Base-by-base conservation (phyloP, 2,329 filamentous ascomycete genomes). In the Neophaeococcomyces aloes region DNA sequence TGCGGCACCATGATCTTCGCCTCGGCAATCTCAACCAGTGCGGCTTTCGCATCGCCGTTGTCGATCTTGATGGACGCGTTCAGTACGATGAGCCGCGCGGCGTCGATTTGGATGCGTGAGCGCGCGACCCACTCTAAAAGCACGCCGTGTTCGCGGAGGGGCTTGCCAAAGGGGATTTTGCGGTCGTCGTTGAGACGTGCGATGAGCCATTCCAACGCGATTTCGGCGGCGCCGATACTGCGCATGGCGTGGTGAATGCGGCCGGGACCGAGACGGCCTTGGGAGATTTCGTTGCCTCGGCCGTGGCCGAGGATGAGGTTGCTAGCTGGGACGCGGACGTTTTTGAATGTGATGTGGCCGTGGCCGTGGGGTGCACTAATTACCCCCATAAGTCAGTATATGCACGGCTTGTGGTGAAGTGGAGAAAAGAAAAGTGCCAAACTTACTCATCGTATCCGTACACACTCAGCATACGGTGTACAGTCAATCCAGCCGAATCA, bases 161-260 rank as follows among this genome's bases (percentile, higher is more conserved):
- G 61, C 72, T 74, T 14, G 86, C 88, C 51, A 95, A 70, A 18
- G 89, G 89, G 2, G 89, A 95, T 87, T 74, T 95, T 95, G 57
- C 69, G 72, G 41, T 84, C 78, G 67, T 96, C 89, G 67, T 95
- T 95, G 68, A 94, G 81, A 49, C 91, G 83, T 58, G 86, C 83
- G 48, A 96, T 76, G 76, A 95, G 83, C 84, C 85, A 94, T 60
- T 96, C 89, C 18, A 96, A 76, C 1, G 88, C 91, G 52, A 80
- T 78, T 66, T 96, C 91, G 14, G 89, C 81, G 38, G 86, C 83
- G 40, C 91, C 91, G 60, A 98, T 91, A 49, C 79, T 81, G 50
- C 91, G 81, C 91, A 96, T 96, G 47, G 87, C 86, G 69, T 98
- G 91, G 69, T 98, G 91, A 61, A 98, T 96, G 45, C 91, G 85